Conservation (phyloP, 2,329 filamentous ascomycete species). For the Colletotrichum tropicale region DNA sequence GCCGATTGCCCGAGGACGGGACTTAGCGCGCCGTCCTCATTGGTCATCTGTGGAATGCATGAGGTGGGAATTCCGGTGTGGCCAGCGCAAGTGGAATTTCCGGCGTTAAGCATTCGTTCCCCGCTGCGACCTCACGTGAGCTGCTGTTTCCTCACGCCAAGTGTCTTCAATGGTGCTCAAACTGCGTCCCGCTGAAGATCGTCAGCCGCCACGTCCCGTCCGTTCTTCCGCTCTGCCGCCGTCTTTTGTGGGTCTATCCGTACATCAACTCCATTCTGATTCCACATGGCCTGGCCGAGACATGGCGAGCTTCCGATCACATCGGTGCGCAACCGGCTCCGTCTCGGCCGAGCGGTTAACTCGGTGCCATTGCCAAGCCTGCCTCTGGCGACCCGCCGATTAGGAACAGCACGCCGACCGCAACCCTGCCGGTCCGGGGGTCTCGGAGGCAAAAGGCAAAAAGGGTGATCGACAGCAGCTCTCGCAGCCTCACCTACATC, state of each 20-base stretch:
- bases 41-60: not conserved
- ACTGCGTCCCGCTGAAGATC: not conserved
- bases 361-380: not conserved
- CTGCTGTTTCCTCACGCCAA: not conserved
- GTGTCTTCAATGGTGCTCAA: not conserved
- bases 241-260: not conserved
- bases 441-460: not conserved
- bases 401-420: not conserved
- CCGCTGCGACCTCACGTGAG: not conserved
- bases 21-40: not conserved
- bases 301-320: not conserved
- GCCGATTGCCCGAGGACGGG: constrained; percentile 27
- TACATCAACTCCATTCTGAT: not conserved
- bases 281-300: not conserved
- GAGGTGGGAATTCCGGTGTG: constrained; percentile 2
- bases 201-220: not conserved
- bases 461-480: not conserved
- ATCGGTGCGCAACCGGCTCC: not conserved
- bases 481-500: constrained; percentile 1
- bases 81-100: not conserved
- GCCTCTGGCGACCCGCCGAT: not conserved
- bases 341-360: not conserved
- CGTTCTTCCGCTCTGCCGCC: constrained; percentile 6
- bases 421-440: not conserved
- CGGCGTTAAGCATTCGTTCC: not conserved